Conservation (phyloP, 176 grass and related monocot species). For the Alopecurus myosuroides region DNA sequence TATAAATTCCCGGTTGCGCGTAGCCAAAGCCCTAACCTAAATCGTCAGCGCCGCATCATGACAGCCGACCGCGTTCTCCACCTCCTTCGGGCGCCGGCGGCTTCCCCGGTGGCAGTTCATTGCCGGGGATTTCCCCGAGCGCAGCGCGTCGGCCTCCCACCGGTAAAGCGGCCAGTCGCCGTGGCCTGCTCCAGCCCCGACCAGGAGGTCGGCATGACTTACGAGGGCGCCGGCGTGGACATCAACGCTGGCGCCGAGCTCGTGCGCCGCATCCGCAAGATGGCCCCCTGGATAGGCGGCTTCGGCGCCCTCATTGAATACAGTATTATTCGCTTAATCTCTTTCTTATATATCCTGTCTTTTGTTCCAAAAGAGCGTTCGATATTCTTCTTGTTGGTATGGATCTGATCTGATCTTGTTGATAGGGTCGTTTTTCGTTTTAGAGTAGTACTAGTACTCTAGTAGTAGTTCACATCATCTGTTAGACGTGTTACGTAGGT, state of each 20-base stretch:
- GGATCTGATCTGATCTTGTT: neutral
- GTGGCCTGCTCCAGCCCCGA: conserved; percentile 24
- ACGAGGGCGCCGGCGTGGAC: conserved; percentile 78
- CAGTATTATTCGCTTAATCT: conserved; percentile 24
- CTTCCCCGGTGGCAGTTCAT: neutral
- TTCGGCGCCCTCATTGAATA: conserved; percentile 62
- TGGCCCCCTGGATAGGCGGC: conserved; percentile 82
- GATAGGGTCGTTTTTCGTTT: no score
- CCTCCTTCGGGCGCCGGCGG: conserved; percentile 1
- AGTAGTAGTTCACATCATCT: no score
- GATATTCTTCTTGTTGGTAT: neutral
- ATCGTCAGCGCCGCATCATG: neutral
- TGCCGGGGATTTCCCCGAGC: neutral
- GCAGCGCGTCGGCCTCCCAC: neutral
- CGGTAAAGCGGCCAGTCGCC: neutral
- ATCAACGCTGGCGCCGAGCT: conserved; percentile 85
- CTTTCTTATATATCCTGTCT: neutral
- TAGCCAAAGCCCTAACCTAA: neutral
- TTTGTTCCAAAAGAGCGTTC: neutral
- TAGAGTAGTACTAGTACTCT: no score
- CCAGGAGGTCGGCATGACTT: conserved; percentile 36
- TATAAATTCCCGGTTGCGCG: neutral
- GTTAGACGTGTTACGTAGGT: neutral
- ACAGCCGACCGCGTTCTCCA: conserved; percentile 25
- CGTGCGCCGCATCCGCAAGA: conserved; percentile 70